A percentile compares a stretch with the other conserved stretches of the same genome.
Evolutionary conservation across 768 basidiomycete genomes (phyloP).

Genomic region (Trametes cinnabarina): DNA sequence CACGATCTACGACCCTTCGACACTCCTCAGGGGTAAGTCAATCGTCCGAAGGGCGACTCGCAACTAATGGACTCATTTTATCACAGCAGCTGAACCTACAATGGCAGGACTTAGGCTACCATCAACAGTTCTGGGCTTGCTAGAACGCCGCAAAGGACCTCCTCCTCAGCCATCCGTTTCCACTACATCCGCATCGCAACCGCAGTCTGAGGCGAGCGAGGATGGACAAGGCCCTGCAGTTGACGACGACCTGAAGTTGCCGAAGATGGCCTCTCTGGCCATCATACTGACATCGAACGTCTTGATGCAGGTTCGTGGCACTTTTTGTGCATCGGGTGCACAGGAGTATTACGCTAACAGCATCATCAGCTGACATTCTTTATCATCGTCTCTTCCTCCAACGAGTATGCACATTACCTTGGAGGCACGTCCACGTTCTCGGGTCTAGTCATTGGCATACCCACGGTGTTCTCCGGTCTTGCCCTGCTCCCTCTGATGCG

Average conservation of each 20-base stretch:
- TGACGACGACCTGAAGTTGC: constrained; percentile 44
- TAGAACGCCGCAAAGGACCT: background rate
- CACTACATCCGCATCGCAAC: background rate
- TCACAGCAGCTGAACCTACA: background rate
- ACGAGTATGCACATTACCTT: constrained; percentile 57
- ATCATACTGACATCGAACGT: constrained; percentile 45
- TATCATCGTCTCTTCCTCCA: constrained; percentile 65
- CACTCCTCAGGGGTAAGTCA: background rate
- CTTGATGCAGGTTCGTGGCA: constrained; percentile 43
- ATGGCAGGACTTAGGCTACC: constrained; percentile 14
- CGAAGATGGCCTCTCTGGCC: constrained; percentile 43
- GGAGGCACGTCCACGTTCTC: constrained; percentile 72
- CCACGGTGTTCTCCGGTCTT: constrained; percentile 58
- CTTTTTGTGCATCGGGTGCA: background rate
- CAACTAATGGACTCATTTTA: background rate
- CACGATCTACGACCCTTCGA: background rate
- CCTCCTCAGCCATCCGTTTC: background rate
- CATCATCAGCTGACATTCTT: constrained; percentile 58
- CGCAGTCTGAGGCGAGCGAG: background rate
- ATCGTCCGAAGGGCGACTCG: background rate
- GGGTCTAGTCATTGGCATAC: constrained; percentile 67
- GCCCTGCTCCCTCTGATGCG: constrained; percentile 53
- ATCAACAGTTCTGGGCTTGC: background rate
- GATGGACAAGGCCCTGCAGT: background rate
- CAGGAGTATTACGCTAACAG: background rate